Conservation (phyloP, 1,284 basidiomycete species). For the Sporisorium exsertum region DNA sequence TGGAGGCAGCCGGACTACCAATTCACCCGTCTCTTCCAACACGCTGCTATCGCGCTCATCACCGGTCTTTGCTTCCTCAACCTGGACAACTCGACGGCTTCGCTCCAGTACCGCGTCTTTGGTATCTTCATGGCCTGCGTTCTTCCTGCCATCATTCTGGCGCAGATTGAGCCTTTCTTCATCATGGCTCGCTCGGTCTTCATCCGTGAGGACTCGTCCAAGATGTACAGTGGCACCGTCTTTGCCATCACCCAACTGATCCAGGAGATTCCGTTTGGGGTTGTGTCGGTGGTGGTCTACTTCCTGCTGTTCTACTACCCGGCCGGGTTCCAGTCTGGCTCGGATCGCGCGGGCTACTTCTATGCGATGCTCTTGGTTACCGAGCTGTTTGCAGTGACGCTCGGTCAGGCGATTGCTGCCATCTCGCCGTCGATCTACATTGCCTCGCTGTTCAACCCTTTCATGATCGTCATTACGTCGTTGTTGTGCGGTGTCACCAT, state of each 20-base stretch:
- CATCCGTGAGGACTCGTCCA: slow-evolving; percentile 40
- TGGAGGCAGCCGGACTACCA: slow-evolving; percentile 74
- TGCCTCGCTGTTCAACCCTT: slow-evolving; percentile 77
- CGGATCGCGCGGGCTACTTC: slow-evolving; percentile 38
- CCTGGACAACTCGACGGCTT: slow-evolving; percentile 19
- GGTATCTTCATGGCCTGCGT: slow-evolving; percentile 44
- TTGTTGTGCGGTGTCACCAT: slow-evolving; percentile 76
- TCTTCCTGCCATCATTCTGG: slow-evolving; percentile 38
- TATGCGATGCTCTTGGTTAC: slow-evolving; percentile 32
- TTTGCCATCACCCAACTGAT: slow-evolving; percentile 38
- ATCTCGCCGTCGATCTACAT: slow-evolving; percentile 76
- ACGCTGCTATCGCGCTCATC: slow-evolving; percentile 39
- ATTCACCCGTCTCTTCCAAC: slow-evolving; percentile 45
- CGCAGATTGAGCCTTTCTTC: slow-evolving; percentile 41
- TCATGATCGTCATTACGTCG: slow-evolving; percentile 74
- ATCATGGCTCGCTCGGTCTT: slow-evolving; percentile 31
- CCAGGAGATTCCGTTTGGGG: slow-evolving; percentile 39
- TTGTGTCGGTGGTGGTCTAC: slow-evolving; percentile 29
- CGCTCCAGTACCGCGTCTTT: slow-evolving; percentile 39
- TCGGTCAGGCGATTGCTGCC: slow-evolving; percentile 79
- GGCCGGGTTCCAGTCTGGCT: slow-evolving; percentile 22
- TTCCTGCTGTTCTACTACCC: slow-evolving; percentile 46
- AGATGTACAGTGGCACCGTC: slow-evolving; percentile 37
- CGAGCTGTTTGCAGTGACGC: slow-evolving; percentile 78
- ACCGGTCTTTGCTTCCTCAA: slow-evolving; percentile 45